Percentiles rank a stretch among this genome's conserved stretches.
Conservation (phyloP, 176 grass and related monocot genomes). For the Paspalum vaginatum region DNA sequence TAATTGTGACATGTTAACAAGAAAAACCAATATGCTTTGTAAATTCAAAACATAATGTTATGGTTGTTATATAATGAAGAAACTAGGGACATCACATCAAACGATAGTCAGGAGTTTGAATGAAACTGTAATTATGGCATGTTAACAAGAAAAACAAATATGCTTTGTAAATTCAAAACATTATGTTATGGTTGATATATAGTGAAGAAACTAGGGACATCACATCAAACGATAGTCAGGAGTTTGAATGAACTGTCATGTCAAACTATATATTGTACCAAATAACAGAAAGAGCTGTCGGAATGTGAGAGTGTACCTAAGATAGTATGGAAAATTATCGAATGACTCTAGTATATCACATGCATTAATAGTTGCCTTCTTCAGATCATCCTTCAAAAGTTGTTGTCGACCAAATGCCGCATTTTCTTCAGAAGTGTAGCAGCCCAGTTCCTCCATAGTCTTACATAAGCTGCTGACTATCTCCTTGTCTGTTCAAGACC, state of each 20-base stretch:
- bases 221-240: not conserved
- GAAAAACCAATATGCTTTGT: not conserved
- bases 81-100: not conserved
- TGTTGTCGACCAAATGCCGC: constrained; percentile 45
- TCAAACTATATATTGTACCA: not conserved
- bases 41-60: not conserved
- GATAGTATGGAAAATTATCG: constrained; percentile 87
- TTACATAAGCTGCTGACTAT: constrained; percentile 64
- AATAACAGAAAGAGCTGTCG: constrained; percentile 12
- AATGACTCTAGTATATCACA: constrained; percentile 75
- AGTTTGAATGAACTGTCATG: not conserved
- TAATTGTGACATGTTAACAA: not conserved
- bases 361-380: constrained; percentile 64
- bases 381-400: constrained; percentile 81
- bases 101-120: constrained; percentile 7
- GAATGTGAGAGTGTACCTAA: constrained; percentile 61
- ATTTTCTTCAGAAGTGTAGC: constrained; percentile 46
- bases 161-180: not conserved
- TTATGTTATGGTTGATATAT: not conserved
- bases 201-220: not conserved
- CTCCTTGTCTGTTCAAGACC: constrained; percentile 63
- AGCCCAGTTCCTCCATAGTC: constrained; percentile 65
- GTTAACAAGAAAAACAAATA: not conserved
- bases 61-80: constrained; percentile 1
- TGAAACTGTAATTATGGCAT: not conserved